These are phyloP conservation scores for Podospora anserina DNA, from an alignment of 495 filamentous ascomycete species.

Conservation along the genomic window DNA sequence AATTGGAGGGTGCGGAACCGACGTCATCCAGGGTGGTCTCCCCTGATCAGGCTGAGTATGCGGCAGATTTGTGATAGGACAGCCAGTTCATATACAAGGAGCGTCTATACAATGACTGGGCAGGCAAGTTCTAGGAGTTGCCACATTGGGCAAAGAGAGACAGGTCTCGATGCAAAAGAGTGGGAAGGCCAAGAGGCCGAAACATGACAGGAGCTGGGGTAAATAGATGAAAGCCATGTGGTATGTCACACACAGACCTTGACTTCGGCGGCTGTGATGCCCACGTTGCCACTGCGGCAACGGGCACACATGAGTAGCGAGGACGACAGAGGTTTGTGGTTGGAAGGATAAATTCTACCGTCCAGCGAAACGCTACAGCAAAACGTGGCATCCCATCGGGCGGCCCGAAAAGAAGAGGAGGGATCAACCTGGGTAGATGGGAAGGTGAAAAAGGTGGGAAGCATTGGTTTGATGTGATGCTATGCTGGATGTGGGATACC, in stretches of 20 bases:
- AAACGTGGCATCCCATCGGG: conserved; percentile 2
- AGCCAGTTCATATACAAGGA: neutral
- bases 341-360: conserved; percentile 1
- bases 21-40: conserved; percentile 10
- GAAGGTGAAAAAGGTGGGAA: neutral
- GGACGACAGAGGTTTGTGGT: neutral
- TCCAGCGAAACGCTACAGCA: neutral
- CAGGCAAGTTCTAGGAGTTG: neutral
- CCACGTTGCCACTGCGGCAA: neutral
- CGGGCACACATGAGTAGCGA: neutral
- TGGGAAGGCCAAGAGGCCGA: conserved; percentile 5
- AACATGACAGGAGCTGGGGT: conserved; percentile 1
- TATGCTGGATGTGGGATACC: neutral
- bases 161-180: conserved; percentile 3
- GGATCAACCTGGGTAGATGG: neutral
- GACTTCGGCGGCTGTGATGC: neutral
- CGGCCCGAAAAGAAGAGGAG: conserved; percentile 1
- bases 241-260: neutral
- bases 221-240: conserved; percentile 11
- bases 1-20: neutral
- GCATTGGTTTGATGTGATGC: neutral
- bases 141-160: neutral
- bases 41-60: conserved; percentile 1
- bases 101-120: neutral
- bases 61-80: conserved; percentile 21